phyloP scores from a whole-genome alignment of 2,329 filamentous ascomycete genomes.

The Aspergillus brunneoviolaceus region DNA sequence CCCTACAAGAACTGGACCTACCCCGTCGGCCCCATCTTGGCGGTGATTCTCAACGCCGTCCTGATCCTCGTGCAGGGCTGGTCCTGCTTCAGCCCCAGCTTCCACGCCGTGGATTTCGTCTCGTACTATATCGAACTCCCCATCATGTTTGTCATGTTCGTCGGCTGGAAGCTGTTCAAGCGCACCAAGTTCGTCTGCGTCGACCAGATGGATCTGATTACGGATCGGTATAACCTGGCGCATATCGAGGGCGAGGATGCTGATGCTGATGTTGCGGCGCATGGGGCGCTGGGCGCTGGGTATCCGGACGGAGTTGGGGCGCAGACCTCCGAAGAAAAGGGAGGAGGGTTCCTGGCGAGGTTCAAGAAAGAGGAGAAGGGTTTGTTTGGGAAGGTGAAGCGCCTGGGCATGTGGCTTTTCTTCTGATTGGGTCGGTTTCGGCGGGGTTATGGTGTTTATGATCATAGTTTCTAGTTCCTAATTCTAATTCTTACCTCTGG shows the following conservation, averaged over 20 bases:
- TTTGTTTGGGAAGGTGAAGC: constrained; percentile 28
- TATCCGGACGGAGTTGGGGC: background rate
- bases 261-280: constrained; percentile 26
- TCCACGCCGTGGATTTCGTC: constrained; percentile 61
- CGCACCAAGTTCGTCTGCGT: constrained; percentile 47
- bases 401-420: constrained; percentile 42
- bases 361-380: constrained; percentile 11
- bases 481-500: too few species aligned
- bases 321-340: constrained; percentile 5
- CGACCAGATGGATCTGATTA: constrained; percentile 53
- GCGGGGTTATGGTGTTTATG: background rate
- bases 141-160: constrained; percentile 57
- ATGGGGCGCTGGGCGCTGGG: constrained; percentile 26
- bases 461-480: background rate
- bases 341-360: constrained; percentile 3
- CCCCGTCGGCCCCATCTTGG: constrained; percentile 59
- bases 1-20: constrained; percentile 69
- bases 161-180: constrained; percentile 58
- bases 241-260: constrained; percentile 16
- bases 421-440: constrained; percentile 23
- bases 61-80: constrained; percentile 64
- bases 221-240: constrained; percentile 42
- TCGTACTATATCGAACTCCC: constrained; percentile 64
- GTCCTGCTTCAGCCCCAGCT: constrained; percentile 58
- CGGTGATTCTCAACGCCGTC: constrained; percentile 58